Conservation (phyloP, 768 basidiomycete genomes). For the Mycena chlorophos region DNA sequence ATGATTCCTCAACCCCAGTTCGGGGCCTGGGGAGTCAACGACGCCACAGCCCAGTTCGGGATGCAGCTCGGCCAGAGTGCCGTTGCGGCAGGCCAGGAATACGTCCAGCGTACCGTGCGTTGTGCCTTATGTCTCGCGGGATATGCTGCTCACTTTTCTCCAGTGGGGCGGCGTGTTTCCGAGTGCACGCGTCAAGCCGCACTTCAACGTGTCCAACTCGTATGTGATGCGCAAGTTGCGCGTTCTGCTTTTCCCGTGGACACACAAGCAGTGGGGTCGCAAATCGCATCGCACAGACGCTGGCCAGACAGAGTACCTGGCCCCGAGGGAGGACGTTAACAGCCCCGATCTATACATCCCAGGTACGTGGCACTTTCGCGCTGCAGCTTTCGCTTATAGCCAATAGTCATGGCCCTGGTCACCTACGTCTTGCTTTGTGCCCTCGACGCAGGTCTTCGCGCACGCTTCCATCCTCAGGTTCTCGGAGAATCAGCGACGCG, state of each 20-base stretch:
- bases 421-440: constrained; percentile 93
- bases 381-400: constrained; percentile 5
- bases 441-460: constrained; percentile 77
- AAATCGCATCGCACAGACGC: constrained; percentile 65
- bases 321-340: constrained; percentile 93
- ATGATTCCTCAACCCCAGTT: constrained; percentile 47
- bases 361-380: constrained; percentile 42
- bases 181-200: constrained; percentile 74
- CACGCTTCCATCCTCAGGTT: constrained; percentile 83
- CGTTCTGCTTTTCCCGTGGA: constrained; percentile 93
- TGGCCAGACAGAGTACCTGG: constrained; percentile 73
- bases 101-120: constrained; percentile 89
- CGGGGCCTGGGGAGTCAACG: constrained; percentile 83
- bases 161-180: constrained; percentile 85
- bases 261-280: constrained; percentile 85
- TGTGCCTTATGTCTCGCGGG: constrained; percentile 14
- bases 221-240: constrained; percentile 91
- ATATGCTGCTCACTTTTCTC: constrained; percentile 14
- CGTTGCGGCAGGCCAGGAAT: constrained; percentile 91
- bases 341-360: constrained; percentile 97
- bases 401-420: constrained; percentile 87
- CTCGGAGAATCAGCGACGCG: constrained; percentile 85
- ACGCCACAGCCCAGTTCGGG: constrained; percentile 91
- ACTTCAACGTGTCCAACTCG: constrained; percentile 94
- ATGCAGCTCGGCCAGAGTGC: constrained; percentile 94